phyloP scores from a whole-genome alignment of 768 basidiomycete species.

The Cystobasidium ongulense region DNA sequence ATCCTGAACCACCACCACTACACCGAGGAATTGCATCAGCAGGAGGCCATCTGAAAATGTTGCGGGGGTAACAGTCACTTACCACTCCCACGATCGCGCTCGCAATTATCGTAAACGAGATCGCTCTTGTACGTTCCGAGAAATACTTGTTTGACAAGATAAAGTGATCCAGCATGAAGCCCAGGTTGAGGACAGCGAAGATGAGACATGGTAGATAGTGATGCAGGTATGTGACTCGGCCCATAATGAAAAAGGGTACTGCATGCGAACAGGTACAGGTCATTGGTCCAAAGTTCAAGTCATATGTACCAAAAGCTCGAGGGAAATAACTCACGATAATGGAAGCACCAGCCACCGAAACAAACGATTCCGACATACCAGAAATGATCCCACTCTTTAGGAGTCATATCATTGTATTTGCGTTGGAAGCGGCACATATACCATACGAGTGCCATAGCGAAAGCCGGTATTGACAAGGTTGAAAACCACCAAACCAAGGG shows the following conservation, averaged over 20 bases:
- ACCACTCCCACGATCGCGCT: conserved; percentile 55
- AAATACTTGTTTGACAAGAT: conserved; percentile 69
- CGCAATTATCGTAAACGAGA: conserved; percentile 60
- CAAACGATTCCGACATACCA: conserved; percentile 85
- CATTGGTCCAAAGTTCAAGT: too few species aligned
- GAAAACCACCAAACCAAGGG: conserved; percentile 87
- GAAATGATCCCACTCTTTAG: conserved; percentile 93
- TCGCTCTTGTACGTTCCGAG: conserved; percentile 58
- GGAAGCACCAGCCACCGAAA: conserved; percentile 81
- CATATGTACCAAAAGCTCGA: too few species aligned
- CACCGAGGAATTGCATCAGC: not conserved
- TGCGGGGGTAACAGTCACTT: not conserved
- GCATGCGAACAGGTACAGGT: too few species aligned
- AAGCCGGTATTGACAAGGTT: conserved; percentile 58
- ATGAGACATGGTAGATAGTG: conserved; percentile 74
- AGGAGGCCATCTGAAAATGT: not conserved
- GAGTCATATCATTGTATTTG: conserved; percentile 83
- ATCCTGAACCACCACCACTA: conserved; percentile 90
- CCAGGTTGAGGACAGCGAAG: conserved; percentile 86
- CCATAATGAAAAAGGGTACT: conserved; percentile 98
- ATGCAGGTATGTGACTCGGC: conserved; percentile 67
- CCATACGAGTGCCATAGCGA: conserved; percentile 52
- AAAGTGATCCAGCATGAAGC: conserved; percentile 85
- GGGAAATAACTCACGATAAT: conserved; percentile 60
- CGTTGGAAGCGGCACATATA: conserved; percentile 78